Conservation (phyloP, 75 land plant genomes). For the Cunninghamia lanceolata region DNA sequence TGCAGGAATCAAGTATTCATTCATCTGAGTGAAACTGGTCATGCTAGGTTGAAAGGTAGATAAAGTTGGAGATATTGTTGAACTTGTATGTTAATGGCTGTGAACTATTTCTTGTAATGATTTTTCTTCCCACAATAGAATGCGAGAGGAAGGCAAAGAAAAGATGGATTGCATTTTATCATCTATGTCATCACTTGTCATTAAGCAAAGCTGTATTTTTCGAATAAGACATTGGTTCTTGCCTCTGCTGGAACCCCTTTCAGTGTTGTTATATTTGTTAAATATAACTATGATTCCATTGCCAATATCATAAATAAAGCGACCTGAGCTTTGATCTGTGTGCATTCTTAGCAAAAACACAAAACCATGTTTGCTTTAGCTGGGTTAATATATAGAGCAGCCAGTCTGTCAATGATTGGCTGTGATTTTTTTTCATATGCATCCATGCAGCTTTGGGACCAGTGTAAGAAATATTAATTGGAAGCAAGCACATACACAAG, state of each 20-base stretch:
- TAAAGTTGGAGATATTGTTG: slow-evolving; percentile 7
- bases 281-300: background rate
- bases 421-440: background rate
- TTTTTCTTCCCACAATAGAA: background rate
- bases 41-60: slow-evolving; percentile 41
- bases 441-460: background rate
- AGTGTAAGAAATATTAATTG: background rate
- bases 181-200: background rate
- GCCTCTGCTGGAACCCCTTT: background rate
- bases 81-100: background rate
- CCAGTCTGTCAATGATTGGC: background rate
- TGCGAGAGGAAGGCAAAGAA: background rate
- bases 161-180: background rate
- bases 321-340: background rate
- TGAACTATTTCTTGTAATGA: background rate
- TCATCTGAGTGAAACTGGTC: slow-evolving; percentile 61
- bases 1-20: slow-evolving; percentile 67
- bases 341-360: background rate
- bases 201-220: background rate
- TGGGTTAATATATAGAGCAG: background rate
- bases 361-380: background rate
- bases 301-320: background rate
- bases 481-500: no score
- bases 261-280: background rate
- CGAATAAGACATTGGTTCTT: background rate